These are phyloP conservation scores for Ramularia endophylla DNA, from an alignment of 2,329 filamentous ascomycete genomes.

Conservation along the genomic window DNA sequence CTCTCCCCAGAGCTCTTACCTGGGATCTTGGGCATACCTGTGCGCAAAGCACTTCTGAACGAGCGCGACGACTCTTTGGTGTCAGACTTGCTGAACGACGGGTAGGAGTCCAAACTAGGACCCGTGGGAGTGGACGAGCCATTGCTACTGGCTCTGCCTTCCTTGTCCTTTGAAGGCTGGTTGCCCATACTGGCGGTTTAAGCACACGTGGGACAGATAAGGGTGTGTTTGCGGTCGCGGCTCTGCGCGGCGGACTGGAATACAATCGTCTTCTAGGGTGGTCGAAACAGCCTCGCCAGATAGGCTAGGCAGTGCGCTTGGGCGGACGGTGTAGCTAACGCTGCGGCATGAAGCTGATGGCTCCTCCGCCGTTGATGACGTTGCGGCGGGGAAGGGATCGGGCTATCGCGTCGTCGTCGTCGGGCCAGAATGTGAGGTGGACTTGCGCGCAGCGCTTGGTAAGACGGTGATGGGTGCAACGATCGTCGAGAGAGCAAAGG, in stretches of 20 bases:
- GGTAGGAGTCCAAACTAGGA: constrained; percentile 73
- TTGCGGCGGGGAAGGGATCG: no score
- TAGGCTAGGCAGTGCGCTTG: constrained; percentile 41
- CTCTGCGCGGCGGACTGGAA: no score
- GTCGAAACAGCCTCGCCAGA: constrained; percentile 40
- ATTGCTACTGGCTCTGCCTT: constrained; percentile 40
- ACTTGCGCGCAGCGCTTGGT: no score
- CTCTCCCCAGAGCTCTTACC: constrained; percentile 64
- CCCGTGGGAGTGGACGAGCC: constrained; percentile 41
- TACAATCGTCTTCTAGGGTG: constrained; percentile 33
- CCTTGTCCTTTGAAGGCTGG: constrained; percentile 56
- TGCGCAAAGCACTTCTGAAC: constrained; percentile 71
- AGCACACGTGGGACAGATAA: constrained; percentile 3
- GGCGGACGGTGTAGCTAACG: constrained; percentile 30
- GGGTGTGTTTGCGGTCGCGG: constrained; percentile 2
- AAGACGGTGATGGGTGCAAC: no score
- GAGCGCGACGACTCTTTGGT: constrained; percentile 89
- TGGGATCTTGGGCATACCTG: constrained; percentile 67
- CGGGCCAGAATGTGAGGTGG: no score
- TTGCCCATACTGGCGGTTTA: constrained; percentile 59
- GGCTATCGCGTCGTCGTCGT: no score
- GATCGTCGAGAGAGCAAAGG: no score
- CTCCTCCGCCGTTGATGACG: no score
- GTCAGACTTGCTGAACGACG: constrained; percentile 85
- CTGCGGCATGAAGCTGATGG: constrained; percentile 1